These are phyloP conservation scores for Colletotrichum truncatum DNA, from an alignment of 2,329 filamentous ascomycete species.

Conservation along the genomic window DNA sequence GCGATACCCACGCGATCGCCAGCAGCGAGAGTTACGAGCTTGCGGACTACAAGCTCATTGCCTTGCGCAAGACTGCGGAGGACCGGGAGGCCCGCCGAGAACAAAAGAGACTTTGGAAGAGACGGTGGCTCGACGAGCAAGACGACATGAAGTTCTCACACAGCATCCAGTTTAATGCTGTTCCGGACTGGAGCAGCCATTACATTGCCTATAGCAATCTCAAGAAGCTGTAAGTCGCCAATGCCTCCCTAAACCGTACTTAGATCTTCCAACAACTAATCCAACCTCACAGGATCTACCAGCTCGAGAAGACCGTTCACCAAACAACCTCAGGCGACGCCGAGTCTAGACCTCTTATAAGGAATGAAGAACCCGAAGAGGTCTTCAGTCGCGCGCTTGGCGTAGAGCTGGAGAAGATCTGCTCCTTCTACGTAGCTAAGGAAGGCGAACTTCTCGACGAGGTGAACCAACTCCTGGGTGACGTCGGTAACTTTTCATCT, in stretches of 20 bases:
- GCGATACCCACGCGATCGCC: conserved; percentile 3
- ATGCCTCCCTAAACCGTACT: background rate
- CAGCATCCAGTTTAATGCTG: conserved; percentile 98
- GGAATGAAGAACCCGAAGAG: conserved; percentile 77
- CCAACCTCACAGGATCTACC: conserved; percentile 78
- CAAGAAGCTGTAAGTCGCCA: conserved; percentile 85
- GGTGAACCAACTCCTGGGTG: conserved; percentile 77
- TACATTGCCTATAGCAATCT: conserved; percentile 99
- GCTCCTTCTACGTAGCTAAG: conserved; percentile 88
- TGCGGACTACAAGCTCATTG: conserved; percentile 46
- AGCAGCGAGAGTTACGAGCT: conserved; percentile 48
- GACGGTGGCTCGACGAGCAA: conserved; percentile 73
- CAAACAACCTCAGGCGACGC: conserved; percentile 72
- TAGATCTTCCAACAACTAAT: conserved; percentile 1
- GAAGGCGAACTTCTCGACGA: conserved; percentile 88
- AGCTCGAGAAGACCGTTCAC: conserved; percentile 86
- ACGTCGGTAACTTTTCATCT: conserved; percentile 73
- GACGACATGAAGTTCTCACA: conserved; percentile 99
- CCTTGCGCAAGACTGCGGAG: conserved; percentile 38
- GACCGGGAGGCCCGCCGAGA: conserved; percentile 44
- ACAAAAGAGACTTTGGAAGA: conserved; percentile 68
- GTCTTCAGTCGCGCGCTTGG: conserved; percentile 86
- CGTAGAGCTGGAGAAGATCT: conserved; percentile 92
- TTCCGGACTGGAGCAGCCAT: conserved; percentile 98
- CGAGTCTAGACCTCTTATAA: conserved; percentile 86